Percentiles rank a stretch among this genome's conserved stretches.
These are phyloP conservation scores for Pulveroboletus sp. DNA, from an alignment of 768 basidiomycete species.

Conservation along the genomic window DNA sequence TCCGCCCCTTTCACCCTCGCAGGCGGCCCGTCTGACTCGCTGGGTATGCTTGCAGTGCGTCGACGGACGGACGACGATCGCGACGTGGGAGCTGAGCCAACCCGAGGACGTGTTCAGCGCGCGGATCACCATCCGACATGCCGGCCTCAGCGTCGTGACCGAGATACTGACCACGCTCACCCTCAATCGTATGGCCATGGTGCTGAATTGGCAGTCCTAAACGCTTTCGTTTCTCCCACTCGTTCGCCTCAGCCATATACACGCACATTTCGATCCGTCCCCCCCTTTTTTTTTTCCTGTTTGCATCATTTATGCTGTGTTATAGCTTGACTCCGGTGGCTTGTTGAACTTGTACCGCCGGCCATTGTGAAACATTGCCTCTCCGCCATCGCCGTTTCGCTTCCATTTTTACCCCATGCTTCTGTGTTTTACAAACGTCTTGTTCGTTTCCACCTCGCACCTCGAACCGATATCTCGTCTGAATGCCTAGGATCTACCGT, in stretches of 20 bases:
- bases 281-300: background rate
- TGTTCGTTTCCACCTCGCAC: background rate
- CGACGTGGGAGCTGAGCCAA: constrained; percentile 61
- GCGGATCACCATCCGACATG: constrained; percentile 51
- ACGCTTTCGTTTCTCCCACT: background rate
- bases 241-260: background rate
- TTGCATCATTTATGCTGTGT: background rate
- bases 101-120: constrained; percentile 57
- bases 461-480: background rate
- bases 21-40: background rate
- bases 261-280: background rate
- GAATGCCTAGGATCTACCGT: constrained; percentile 3
- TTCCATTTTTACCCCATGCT: constrained; percentile 2
- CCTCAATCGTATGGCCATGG: constrained; percentile 66
- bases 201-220: constrained; percentile 46
- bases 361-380: constrained; percentile 17
- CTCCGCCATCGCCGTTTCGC: background rate
- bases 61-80: constrained; percentile 57
- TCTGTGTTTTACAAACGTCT: constrained; percentile 11
- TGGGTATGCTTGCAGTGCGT: constrained; percentile 43
- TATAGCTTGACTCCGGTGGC: constrained; percentile 3
- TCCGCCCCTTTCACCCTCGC: too few species aligned
- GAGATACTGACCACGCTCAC: constrained; percentile 74
- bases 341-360: constrained; percentile 1
- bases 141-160: constrained; percentile 60